Percentiles rank a stretch among this genome's conserved stretches.
phyloP scores from a whole-genome alignment of 1,139 yeast species.

The Geotrichum reessii region DNA sequence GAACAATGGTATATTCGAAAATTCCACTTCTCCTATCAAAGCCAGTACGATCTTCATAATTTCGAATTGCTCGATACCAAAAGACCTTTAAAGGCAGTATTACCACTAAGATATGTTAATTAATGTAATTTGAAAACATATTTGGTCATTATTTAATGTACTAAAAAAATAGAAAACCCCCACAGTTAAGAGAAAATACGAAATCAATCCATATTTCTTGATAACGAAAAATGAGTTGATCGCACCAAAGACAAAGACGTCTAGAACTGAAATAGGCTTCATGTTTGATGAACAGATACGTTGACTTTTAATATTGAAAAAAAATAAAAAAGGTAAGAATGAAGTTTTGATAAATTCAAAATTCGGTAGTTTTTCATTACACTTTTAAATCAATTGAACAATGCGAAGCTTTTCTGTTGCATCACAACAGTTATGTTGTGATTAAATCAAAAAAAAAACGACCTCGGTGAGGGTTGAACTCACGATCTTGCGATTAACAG shows the following conservation, averaged over 20 bases:
- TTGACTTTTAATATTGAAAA: background rate
- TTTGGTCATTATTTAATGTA: background rate
- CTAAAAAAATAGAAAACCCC: conserved; percentile 15
- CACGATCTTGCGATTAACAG: conserved; percentile 40
- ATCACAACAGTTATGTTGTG: background rate
- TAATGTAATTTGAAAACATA: background rate
- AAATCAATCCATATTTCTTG: conserved; percentile 10
- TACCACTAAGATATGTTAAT: conserved; percentile 12
- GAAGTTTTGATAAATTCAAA: background rate
- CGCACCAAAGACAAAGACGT: conserved; percentile 10
- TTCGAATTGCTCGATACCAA: conserved; percentile 22
- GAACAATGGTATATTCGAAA: conserved; percentile 27
- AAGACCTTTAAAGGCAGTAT: conserved; percentile 25
- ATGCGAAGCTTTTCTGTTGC: background rate
- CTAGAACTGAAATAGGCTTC: conserved; percentile 15
- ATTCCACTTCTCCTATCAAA: conserved; percentile 27
- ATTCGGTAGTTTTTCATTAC: too few species aligned
- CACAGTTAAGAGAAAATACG: conserved; percentile 5
- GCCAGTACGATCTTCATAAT: conserved; percentile 26
- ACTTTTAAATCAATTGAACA: too few species aligned
- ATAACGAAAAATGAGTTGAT: conserved; percentile 12
- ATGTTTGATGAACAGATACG: background rate
- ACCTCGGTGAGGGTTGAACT: too few species aligned
- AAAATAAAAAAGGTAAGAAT: background rate
- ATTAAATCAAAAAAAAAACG: background rate